Base-by-base conservation (phyloP, 2,329 filamentous ascomycete species). In the Penicillium sp. region DNA sequence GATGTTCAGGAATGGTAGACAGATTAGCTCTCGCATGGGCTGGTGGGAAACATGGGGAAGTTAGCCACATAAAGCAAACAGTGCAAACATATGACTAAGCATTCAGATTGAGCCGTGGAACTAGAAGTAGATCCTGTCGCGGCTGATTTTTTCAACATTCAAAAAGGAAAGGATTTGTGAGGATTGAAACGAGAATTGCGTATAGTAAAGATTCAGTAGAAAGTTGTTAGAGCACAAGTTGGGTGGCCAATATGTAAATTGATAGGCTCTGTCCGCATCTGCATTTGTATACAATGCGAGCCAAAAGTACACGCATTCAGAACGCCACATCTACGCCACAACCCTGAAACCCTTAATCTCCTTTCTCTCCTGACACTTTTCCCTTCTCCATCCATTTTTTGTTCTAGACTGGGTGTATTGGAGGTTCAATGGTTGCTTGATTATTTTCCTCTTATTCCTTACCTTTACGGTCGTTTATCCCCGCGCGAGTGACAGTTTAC, bases 371-470 rank as follows among this genome's bases (percentile, higher is more conserved):
- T 56, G 50, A 50, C 45, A 53, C 36, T 47, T 56, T 57, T 40
- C 54, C 51, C 36, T 53, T 52, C 39, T 10, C 49, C 42, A 48
- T 56, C 55, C 47, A 34, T 22, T 60, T 56, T 60, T 58, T 50
- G 53, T 58, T 56, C 45, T 64, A 60, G 58, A 55, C 49, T 65
- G 61, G 60, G 62, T 67, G 60, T 63, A 55, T 56, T 59, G 55
- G 60, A 59, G 65, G 58, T 56, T 67, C 63, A 63, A 71, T 73
- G 67, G 38, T 65, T 61, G 51, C 51, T 59, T 55, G 52, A 48
- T 38, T 53, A 43, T 36, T 52, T 32, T 40, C 21, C 49, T 34
- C 34, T 44, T 46, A 21, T 29, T 44, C 32, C 58, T 57, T 58
- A 58, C 44, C 47, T 32, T 52, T 64, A 57, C 61, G 38, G 49